Base-by-base conservation (phyloP, 192 early-diverging fungal genomes). In the Entomortierella beljakovae region DNA sequence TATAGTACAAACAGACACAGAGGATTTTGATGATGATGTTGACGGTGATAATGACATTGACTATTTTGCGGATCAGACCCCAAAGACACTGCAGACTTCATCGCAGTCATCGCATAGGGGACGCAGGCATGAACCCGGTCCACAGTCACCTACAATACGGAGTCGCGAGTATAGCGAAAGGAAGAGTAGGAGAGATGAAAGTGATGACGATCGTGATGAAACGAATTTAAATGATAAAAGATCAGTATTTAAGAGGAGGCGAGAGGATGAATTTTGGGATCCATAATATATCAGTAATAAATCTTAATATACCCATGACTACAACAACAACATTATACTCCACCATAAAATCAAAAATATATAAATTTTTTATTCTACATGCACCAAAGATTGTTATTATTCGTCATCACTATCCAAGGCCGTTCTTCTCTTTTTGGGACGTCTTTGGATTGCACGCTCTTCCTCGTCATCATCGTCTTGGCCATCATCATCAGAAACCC, bases 1-100 rank as follows among this genome's bases (percentile, higher is more conserved):
- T 18, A 43, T 84, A 31, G 90, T 89, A 37, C 64, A 85, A 22
- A 56, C 75, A 5, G 81, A 86, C 15, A 48, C 20, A 10, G 37
- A 55, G 6, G 0, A 15, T n/a, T 3, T 5, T 22, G 53, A 56
- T 42, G 32, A 43, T n/a, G 64, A 40, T 15, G 10, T 20, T 31
- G 38, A 54, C 5, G 15, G 33, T 37, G 49, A 52, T 10, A 37
- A 26, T 22, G 49, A 35, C 7, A 18, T 34, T 50, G 46, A 57
- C 35, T 87, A 84, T 72, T 90, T 91, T 1, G 82, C 87, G 31
- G 63, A 73, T 52, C 43, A 32, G 59, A 53, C 2, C 29, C 3
- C 22, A 56, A 9, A 58, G 61, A 26, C 59, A 65, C 43, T 2
- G 15, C 5, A 16, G 15, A 46, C 15, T 46, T 20, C 20, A 16